phyloP scores from a whole-genome alignment of 345 rosid genomes.

The Acer saccharum region DNA sequence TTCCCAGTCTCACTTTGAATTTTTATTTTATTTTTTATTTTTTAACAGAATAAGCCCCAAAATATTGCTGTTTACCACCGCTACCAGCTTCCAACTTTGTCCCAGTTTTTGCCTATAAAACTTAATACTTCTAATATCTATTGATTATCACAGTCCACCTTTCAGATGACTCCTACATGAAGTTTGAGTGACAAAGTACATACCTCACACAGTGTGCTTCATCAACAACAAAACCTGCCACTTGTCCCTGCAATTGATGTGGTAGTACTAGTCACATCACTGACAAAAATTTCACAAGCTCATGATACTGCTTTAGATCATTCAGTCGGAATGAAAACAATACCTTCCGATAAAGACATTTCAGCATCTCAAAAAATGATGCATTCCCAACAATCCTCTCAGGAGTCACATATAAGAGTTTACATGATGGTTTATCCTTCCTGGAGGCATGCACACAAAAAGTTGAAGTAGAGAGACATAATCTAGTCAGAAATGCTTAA shows the following conservation, averaged over 20 bases:
- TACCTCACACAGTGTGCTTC: constrained; percentile 98
- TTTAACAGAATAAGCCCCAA: background rate
- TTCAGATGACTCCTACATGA: background rate
- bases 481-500: background rate
- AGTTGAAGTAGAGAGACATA: constrained; percentile 1
- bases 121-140: background rate
- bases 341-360: constrained; percentile 68
- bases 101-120: background rate
- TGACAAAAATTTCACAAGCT: constrained; percentile 11
- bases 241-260: constrained; percentile 50
- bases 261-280: constrained; percentile 9
- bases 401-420: constrained; percentile 91
- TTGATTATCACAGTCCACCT: background rate
- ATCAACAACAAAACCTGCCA: constrained; percentile 85
- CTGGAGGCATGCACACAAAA: constrained; percentile 34
- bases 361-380: constrained; percentile 60
- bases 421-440: constrained; percentile 79
- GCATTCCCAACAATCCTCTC: constrained; percentile 81
- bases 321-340: background rate
- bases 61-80: background rate
- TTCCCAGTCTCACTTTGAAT: background rate
- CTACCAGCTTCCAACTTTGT: background rate
- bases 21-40: no score
- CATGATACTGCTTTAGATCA: background rate
- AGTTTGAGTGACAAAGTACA: background rate